Evolutionary conservation across 2,329 filamentous ascomycete species (phyloP).

Genomic region (Botrytis fragariae): DNA sequence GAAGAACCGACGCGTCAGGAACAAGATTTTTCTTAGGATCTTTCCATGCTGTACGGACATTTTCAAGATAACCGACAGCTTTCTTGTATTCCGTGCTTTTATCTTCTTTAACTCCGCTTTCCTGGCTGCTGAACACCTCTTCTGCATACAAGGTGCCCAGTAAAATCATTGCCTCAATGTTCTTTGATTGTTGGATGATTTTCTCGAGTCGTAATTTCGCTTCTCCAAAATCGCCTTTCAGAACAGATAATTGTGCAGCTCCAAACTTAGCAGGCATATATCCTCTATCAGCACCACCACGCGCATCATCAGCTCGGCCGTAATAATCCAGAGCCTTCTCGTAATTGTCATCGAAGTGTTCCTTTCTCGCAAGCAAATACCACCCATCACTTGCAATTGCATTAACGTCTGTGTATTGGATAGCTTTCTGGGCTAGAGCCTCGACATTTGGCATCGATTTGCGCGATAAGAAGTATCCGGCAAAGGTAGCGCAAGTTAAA

Average conservation of each 20-base stretch:
- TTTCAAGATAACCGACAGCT: slow-evolving; percentile 79
- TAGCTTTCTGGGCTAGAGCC: slow-evolving; percentile 83
- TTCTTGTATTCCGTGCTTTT: slow-evolving; percentile 83
- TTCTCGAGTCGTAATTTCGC: slow-evolving; percentile 94
- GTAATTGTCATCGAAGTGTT: slow-evolving; percentile 76
- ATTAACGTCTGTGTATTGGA: slow-evolving; percentile 94
- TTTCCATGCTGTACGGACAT: slow-evolving; percentile 85
- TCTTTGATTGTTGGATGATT: slow-evolving; percentile 82
- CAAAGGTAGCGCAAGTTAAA: slow-evolving; percentile 86
- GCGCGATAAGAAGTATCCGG: slow-evolving; percentile 81
- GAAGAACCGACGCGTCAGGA: slow-evolving; percentile 80
- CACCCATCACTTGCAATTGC: slow-evolving; percentile 96
- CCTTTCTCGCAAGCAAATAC: slow-evolving; percentile 90
- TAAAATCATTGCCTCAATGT: slow-evolving; percentile 85
- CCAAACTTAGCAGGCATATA: slow-evolving; percentile 95
- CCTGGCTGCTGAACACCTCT: slow-evolving; percentile 81
- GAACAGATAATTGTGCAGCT: slow-evolving; percentile 80
- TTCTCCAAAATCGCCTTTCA: slow-evolving; percentile 81
- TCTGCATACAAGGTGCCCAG: slow-evolving; percentile 91
- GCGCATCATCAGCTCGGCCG: slow-evolving; percentile 82
- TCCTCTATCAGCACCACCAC: slow-evolving; percentile 86
- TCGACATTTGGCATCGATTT: slow-evolving; percentile 81
- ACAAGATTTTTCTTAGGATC: slow-evolving; percentile 81
- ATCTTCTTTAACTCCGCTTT: slow-evolving; percentile 74
- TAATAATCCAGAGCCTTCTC: slow-evolving; percentile 83